These are phyloP conservation scores for Panellus pusillus DNA, from an alignment of 768 basidiomycete species.

Conservation along the genomic window DNA sequence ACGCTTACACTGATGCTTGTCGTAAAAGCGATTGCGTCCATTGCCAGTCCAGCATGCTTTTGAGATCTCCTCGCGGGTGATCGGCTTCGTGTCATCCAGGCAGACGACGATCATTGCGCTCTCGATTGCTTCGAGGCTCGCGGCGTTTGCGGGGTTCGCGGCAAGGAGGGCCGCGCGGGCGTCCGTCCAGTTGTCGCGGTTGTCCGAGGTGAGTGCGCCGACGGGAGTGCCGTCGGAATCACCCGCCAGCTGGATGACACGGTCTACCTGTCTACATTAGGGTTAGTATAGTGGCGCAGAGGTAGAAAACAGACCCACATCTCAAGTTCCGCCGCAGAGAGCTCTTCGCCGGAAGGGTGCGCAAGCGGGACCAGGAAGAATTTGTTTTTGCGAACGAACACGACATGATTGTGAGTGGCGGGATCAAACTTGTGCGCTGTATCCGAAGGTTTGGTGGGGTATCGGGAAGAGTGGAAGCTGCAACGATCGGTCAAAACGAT, in stretches of 20 bases:
- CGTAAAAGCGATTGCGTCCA: conserved; percentile 90
- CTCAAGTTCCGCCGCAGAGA: conserved; percentile 83
- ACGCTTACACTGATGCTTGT: conserved; percentile 90
- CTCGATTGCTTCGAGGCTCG: conserved; percentile 77
- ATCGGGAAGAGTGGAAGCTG: conserved; percentile 91
- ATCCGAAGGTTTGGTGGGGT: conserved; percentile 82
- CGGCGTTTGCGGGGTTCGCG: conserved; percentile 63
- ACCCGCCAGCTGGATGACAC: conserved; percentile 67
- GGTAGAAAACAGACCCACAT: conserved; percentile 36
- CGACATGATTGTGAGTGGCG: conserved; percentile 76
- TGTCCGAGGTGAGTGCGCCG: conserved; percentile 86
- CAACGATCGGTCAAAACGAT: not conserved
- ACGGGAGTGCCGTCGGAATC: conserved; percentile 47
- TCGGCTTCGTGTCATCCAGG: conserved; percentile 80
- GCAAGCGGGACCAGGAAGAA: conserved; percentile 83
- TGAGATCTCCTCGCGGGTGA: conserved; percentile 79
- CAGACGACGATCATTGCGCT: conserved; percentile 86
- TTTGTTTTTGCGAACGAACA: conserved; percentile 88
- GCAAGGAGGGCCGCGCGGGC: conserved; percentile 63
- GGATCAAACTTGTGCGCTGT: conserved; percentile 81
- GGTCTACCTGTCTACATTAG: conserved; percentile 56
- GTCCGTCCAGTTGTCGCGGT: conserved; percentile 88
- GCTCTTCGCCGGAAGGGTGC: conserved; percentile 61
- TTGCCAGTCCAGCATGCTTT: conserved; percentile 88
- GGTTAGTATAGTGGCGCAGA: not conserved